Percentiles rank a stretch among this genome's conserved stretches.
phyloP scores from a whole-genome alignment of 2,329 filamentous ascomycete species.

The Colletotrichum truncatum region DNA sequence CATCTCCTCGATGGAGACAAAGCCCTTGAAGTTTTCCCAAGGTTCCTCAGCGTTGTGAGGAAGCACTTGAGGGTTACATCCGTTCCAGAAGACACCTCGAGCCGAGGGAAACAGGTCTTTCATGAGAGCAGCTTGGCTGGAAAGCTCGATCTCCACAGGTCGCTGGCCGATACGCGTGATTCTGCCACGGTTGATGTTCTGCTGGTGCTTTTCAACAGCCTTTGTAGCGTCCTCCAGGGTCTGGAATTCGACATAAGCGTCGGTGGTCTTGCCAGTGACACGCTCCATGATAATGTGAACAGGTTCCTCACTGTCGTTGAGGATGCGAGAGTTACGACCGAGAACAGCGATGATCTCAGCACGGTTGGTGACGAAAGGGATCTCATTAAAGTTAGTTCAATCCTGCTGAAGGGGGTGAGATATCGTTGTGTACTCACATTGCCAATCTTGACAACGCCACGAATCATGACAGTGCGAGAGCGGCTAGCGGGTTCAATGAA shows the following conservation, averaged over 20 bases:
- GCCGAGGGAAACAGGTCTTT: constrained; percentile 69
- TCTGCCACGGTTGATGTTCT: constrained; percentile 48
- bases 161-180: constrained; percentile 64
- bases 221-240: constrained; percentile 61
- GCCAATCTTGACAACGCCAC: constrained; percentile 58
- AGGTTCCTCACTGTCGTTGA: constrained; percentile 63
- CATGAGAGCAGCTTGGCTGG: constrained; percentile 67
- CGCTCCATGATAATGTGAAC: constrained; percentile 73
- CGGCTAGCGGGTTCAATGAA: constrained; percentile 51
- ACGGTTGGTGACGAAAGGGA: constrained; percentile 63
- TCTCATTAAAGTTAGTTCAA: constrained; percentile 47
- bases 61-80: constrained; percentile 51
- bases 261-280: constrained; percentile 69
- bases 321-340: constrained; percentile 64
- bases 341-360: constrained; percentile 67
- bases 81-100: constrained; percentile 64
- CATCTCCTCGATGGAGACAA: constrained; percentile 70
- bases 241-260: constrained; percentile 68
- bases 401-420: neutral
- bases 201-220: constrained; percentile 58
- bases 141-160: constrained; percentile 64
- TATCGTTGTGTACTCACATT: constrained; percentile 52
- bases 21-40: constrained; percentile 66
- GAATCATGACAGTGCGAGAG: constrained; percentile 21
- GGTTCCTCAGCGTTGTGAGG: constrained; percentile 46